Conservation (phyloP, 495 filamentous ascomycete species). For the Mytilinidion resinicola region DNA sequence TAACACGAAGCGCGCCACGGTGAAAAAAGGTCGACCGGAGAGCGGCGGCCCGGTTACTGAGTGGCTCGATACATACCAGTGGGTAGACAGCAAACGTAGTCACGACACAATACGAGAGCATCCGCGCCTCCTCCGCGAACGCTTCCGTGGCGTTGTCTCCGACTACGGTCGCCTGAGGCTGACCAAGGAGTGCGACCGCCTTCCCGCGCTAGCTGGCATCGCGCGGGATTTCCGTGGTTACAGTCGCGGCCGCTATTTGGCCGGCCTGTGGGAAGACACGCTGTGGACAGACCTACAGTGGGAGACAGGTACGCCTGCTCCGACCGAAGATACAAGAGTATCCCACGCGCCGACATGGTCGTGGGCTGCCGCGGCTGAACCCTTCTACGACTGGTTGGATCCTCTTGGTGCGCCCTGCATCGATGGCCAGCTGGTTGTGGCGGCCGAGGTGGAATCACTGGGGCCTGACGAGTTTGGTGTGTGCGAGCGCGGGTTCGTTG, state of each 20-base stretch:
- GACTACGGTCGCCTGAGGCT: not conserved
- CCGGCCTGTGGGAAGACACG: not conserved
- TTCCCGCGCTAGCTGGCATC: not conserved
- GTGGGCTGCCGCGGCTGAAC: not conserved
- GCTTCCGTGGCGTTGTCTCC: not conserved
- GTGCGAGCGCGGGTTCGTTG: not conserved
- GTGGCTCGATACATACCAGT: not conserved
- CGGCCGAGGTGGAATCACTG: not conserved
- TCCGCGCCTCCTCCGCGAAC: not conserved
- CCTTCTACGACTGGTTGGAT: not conserved
- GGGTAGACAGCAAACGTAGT: not conserved
- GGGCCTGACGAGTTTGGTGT: not conserved
- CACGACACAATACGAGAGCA: not conserved
- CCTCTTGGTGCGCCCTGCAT: not conserved
- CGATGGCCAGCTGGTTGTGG: not conserved
- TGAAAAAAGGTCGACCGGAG: not conserved
- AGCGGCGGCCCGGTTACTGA: not conserved
- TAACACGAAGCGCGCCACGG: not conserved
- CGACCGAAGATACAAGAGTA: not conserved
- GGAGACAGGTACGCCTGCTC: not conserved
- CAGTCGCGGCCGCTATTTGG: not conserved
- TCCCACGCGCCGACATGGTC: not conserved
- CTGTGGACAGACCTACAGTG: not conserved
- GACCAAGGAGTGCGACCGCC: not conserved
- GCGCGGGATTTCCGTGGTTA: not conserved